Conservation (phyloP, 768 basidiomycete species). For the Boletus subcaerulescens region DNA sequence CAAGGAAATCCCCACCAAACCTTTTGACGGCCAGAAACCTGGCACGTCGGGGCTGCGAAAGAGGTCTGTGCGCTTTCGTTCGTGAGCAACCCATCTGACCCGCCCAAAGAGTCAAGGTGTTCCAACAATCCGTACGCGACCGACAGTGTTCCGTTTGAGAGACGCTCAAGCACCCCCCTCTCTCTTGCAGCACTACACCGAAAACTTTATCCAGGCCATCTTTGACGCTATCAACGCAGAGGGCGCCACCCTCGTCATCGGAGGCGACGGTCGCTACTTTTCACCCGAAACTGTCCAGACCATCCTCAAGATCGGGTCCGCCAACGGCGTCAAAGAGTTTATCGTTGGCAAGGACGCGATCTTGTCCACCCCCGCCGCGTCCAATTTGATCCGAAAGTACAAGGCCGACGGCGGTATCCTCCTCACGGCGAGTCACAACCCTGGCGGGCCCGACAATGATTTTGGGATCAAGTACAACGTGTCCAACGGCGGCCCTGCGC, state of each 20-base stretch:
- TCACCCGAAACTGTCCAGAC: constrained; percentile 82
- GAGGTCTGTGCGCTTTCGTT: constrained; percentile 47
- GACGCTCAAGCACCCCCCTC: constrained; percentile 17
- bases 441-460: constrained; percentile 96
- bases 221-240: constrained; percentile 82
- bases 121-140: constrained; percentile 84
- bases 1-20: constrained; percentile 76
- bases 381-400: constrained; percentile 93
- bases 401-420: constrained; percentile 97
- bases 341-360: constrained; percentile 91
- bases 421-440: constrained; percentile 96
- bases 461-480: constrained; percentile 99
- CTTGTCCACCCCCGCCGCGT: constrained; percentile 95
- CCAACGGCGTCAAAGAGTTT: constrained; percentile 88
- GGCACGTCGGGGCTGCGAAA: constrained; percentile 98
- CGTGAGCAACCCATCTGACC: constrained; percentile 14
- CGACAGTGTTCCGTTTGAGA: constrained; percentile 6
- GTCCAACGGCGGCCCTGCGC: constrained; percentile 95
- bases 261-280: constrained; percentile 96
- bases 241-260: constrained; percentile 86
- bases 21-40: constrained; percentile 93
- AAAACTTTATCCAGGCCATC: constrained; percentile 97
- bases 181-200: constrained; percentile 82
- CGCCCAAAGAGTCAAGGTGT: constrained; percentile 82
- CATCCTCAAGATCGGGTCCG: constrained; percentile 92